Base-by-base conservation (phyloP, 768 basidiomycete species). In the Boletus fagicola region DNA sequence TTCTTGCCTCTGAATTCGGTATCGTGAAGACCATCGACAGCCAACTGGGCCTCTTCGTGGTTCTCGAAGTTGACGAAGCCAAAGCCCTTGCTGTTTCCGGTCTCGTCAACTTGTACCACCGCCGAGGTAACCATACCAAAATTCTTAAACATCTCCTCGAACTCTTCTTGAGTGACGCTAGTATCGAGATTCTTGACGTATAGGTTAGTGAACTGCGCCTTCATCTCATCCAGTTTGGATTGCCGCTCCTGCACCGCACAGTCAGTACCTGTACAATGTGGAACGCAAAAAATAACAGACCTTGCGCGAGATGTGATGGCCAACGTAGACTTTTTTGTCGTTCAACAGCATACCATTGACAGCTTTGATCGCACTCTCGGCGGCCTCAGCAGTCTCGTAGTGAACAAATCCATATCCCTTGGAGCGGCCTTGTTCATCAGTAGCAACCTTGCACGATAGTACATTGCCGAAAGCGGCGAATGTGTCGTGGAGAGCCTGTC, bases 261-360 rank as follows among this genome's bases (percentile, higher is more conserved):
- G n/a, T 20, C 61, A 53, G 45, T n/a, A 36, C 16, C 11, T 18
- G 5, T 24, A 22, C 0, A 13, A n/a, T 16, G 24, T 20, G 5
- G 13, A n/a, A 35, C 33, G 15, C 18, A 22, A 24, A 30, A 22
- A 12, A 7, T 13, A 8, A 72, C 79, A 18, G 26, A 87, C 90
- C 87, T 96, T 97, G 82, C 92, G 92, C 59, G 94, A 92, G 72
- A 98, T 90, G 77, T 99, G 96, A 70, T 94, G 84, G 54, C 97
- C 97, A 63, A 99, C 97, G 67, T 88, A 99, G 64, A 99, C 97
- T 80, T 98, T 98, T 79, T 97, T 98, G 81, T 99, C 97, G 76
- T 98, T 98, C 72, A 99, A 80, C 64, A 99, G 75, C 97, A 99
- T 99, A 63, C 96, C 94, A 72, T 99, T 97, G 72, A 98, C 97